Evolutionary conservation across 1,284 basidiomycete species (phyloP), one percentile per base, ranked within the genome.

Genomic region (Tilletia walkeri): DNA sequence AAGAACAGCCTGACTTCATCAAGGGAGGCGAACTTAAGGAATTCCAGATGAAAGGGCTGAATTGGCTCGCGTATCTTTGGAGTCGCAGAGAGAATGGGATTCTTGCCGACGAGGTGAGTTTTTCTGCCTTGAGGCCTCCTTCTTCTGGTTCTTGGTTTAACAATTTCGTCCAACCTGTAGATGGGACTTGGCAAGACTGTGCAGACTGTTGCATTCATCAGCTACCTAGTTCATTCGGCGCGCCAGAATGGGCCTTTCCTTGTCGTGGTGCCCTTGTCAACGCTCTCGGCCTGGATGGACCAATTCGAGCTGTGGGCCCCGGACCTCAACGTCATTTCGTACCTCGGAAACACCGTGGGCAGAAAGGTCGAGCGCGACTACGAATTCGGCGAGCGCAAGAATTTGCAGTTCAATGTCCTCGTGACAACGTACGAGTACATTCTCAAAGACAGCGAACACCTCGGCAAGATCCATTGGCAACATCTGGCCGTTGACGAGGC

Each of bases 401-500:
- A 88, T 70, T 89, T 90, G 68, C 89, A 92, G 77, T 98, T 98
- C 88, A 94, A 99, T 83, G 96, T 99, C 30, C 86, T 98, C 72
- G 85, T 99, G 69, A 99, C 96, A 16, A 99, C 96, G 0, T 99
- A 97, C 85, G 96, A 99, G 85, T 99, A 98, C 83, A 95, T 99
- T 84, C 96, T 98, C 88, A 97, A 97, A 86, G 96, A 99, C 85
- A 89, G 94, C 18, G 92, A 92, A 1, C 85, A 93, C 73, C 87
- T 99, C 65, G 89, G 90, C 82, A 94, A 95, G 86, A 90, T 95
- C 83, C 95, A 94, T 84, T 99, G 96, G 96, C 86, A 97, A 24
- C 95, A 96, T 84, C 96, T 98, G 91, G 97, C 99, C 84, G 96
- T 99, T 76, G 96, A 99, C 84, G 96, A 99, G 88, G 96, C 96